Conservation (phyloP, 768 basidiomycete genomes). For the Psilocybe subaeruginosa region DNA sequence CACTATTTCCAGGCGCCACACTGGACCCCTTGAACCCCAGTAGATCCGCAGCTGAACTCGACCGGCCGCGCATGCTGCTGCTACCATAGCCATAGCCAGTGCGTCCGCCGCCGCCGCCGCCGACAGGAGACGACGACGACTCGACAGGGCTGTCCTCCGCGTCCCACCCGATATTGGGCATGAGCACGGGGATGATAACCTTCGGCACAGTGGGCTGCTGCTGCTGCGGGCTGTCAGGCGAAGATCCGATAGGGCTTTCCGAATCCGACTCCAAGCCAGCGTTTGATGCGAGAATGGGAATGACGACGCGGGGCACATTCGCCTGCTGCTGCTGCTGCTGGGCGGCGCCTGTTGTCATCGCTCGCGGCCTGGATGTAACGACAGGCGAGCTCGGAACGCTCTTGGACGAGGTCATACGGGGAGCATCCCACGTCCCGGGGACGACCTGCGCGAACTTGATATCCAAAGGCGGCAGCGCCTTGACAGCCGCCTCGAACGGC, state of each 20-base stretch:
- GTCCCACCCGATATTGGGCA: too few relatives aligned
- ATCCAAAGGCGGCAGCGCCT: conserved; percentile 1
- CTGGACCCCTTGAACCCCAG: neutral
- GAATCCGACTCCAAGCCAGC: too few relatives aligned
- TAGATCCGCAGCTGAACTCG: conserved; percentile 10
- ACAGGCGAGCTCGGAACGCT: conserved; percentile 13
- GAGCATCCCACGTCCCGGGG: neutral
- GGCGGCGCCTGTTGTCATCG: neutral
- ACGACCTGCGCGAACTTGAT: neutral
- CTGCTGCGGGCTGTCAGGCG: too few relatives aligned
- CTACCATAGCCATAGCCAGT: neutral
- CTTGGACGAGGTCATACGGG: neutral
- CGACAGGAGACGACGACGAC: neutral
- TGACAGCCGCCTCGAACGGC: neutral
- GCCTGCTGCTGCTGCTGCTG: neutral
- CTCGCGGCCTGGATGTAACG: neutral
- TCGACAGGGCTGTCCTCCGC: too few relatives aligned
- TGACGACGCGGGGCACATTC: too few relatives aligned
- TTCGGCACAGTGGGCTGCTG: too few relatives aligned
- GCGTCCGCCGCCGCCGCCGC: too few relatives aligned
- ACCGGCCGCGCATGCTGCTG: neutral
- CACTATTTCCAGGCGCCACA: neutral
- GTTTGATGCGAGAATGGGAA: too few relatives aligned
- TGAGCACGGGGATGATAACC: too few relatives aligned
- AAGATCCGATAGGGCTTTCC: too few relatives aligned